Percentiles rank a stretch among this genome's conserved stretches.
phyloP scores from a whole-genome alignment of 1,284 basidiomycete genomes.

The Pholiota adiposa region DNA sequence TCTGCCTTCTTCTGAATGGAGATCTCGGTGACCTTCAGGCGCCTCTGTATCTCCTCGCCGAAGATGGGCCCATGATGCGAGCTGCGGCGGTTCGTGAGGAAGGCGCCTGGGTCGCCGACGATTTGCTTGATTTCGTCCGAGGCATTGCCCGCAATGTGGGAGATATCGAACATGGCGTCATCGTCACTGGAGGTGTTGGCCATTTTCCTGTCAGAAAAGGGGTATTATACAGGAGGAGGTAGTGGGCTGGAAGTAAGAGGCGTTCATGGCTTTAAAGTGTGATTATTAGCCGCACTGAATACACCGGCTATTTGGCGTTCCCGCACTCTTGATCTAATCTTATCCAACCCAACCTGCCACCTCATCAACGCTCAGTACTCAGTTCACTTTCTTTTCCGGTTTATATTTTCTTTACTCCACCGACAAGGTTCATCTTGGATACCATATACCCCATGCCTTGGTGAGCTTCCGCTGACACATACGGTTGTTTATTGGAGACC shows the following conservation, averaged over 20 bases:
- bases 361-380: neutral
- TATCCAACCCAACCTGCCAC: neutral
- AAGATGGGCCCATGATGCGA: constrained; percentile 28
- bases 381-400: neutral
- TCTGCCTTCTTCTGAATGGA: constrained; percentile 44
- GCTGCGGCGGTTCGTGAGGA: constrained; percentile 21
- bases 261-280: neutral
- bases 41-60: constrained; percentile 32
- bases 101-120: constrained; percentile 27
- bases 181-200: neutral
- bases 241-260: neutral
- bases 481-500: neutral
- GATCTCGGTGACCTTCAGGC: constrained; percentile 44
- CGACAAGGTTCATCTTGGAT: neutral
- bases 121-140: constrained; percentile 39
- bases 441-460: constrained; percentile 8
- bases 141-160: constrained; percentile 48
- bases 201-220: neutral
- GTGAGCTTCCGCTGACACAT: constrained; percentile 5
- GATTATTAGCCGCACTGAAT: neutral
- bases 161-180: constrained; percentile 21
- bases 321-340: constrained; percentile 4
- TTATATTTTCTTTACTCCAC: neutral
- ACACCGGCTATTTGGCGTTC: constrained; percentile 3
- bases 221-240: constrained; percentile 3